These are phyloP conservation scores for Thalassiosira livingstoniorum DNA, from an alignment of 352 stramenopile genomes.

Conservation along the genomic window DNA sequence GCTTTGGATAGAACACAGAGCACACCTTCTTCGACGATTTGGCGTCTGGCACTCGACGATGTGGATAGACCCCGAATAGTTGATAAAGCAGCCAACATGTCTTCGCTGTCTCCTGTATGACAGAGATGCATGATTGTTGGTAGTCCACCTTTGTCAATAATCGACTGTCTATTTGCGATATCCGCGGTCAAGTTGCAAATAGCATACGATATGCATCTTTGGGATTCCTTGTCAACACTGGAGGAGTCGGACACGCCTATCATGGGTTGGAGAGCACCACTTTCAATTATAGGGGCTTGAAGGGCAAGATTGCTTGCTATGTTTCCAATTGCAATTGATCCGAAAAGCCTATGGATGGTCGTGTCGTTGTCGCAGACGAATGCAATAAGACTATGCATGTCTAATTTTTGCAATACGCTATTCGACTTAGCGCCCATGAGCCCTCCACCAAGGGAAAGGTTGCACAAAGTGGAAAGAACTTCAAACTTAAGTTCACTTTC, in stretches of 20 bases:
- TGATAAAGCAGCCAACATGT: slow-evolving; percentile 92
- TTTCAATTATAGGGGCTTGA: slow-evolving; percentile 82
- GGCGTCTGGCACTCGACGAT: slow-evolving; percentile 87
- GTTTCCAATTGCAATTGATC: slow-evolving; percentile 95
- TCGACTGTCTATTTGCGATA: slow-evolving; percentile 86
- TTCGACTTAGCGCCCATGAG: slow-evolving; percentile 91
- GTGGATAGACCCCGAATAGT: slow-evolving; percentile 91
- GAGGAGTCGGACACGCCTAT: slow-evolving; percentile 86
- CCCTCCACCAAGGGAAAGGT: slow-evolving; percentile 95
- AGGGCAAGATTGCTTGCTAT: slow-evolving; percentile 88
- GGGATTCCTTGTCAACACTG: slow-evolving; percentile 92
- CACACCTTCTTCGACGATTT: slow-evolving; percentile 91
- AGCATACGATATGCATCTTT: slow-evolving; percentile 95
- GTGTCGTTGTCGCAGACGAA: slow-evolving; percentile 95
- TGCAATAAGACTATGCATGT: slow-evolving; percentile 91
- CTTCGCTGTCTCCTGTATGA: slow-evolving; percentile 88
- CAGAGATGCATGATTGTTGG: slow-evolving; percentile 95
- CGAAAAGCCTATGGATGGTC: slow-evolving; percentile 93
- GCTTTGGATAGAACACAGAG: slow-evolving; percentile 89
- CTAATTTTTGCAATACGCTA: slow-evolving; percentile 90
- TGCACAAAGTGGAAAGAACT: slow-evolving; percentile 96
- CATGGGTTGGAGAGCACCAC: slow-evolving; percentile 90
- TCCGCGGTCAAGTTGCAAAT: slow-evolving; percentile 95
- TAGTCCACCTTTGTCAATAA: slow-evolving; percentile 92
- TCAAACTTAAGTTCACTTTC: slow-evolving; percentile 96